phyloP scores from a whole-genome alignment of 805 yeast species.

The Torulaspora microellipsoides region DNA sequence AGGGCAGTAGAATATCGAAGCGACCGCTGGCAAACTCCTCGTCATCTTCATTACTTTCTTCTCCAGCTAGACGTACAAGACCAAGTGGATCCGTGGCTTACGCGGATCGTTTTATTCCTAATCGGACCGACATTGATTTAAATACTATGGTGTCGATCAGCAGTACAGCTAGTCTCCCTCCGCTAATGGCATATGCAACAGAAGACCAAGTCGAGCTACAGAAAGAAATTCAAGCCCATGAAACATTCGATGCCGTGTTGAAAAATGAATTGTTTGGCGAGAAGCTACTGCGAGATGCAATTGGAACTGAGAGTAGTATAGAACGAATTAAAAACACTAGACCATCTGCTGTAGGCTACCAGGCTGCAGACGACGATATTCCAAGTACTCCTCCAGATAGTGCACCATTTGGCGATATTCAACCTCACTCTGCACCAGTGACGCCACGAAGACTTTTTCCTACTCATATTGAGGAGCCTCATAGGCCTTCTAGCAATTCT shows the following conservation, averaged over 20 bases:
- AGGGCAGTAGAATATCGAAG: conserved; percentile 17
- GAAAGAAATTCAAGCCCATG: conserved; percentile 76
- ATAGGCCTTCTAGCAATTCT: conserved; percentile 23
- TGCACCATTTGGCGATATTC: conserved; percentile 7
- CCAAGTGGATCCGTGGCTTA: conserved; percentile 40
- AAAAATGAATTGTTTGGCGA: conserved; percentile 91
- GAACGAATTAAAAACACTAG: conserved; percentile 33
- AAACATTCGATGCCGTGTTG: conserved; percentile 79
- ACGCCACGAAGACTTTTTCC: conserved; percentile 34
- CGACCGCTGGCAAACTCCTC: conserved; percentile 22
- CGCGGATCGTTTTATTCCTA: conserved; percentile 86
- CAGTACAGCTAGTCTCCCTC: conserved; percentile 26
- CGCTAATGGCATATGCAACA: conserved; percentile 18
- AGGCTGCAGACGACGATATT: conserved; percentile 5
- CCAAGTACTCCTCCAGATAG: conserved; percentile 11
- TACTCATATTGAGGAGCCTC: conserved; percentile 17
- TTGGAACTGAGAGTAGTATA: conserved; percentile 32
- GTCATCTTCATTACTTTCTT: conserved; percentile 24
- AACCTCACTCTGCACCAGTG: conserved; percentile 27
- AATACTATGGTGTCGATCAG: conserved; percentile 70
- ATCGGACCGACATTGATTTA: conserved; percentile 76
- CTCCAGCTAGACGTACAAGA: conserved; percentile 33
- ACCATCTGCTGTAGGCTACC: conserved; percentile 18
- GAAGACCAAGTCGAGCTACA: conserved; percentile 61
- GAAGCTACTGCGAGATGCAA: conserved; percentile 50